Evolutionary conservation across 2,329 filamentous ascomycete genomes (phyloP).

Genomic region (Aspergillus ochraceus): DNA sequence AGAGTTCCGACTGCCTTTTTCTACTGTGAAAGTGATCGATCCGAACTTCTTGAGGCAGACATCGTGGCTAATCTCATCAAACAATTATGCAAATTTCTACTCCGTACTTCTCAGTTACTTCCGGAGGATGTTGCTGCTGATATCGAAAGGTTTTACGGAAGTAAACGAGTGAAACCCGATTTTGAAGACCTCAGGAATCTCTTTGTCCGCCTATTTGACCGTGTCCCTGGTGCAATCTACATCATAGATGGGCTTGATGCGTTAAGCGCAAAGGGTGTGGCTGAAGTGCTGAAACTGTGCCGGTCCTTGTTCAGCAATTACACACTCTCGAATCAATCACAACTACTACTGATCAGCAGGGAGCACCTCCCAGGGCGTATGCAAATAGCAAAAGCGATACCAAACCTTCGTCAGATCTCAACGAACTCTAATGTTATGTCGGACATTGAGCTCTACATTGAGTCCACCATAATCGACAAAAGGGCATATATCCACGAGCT

Average conservation of each 20-base stretch:
- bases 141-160: conserved; percentile 12
- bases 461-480: conserved; percentile 18
- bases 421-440: conserved; percentile 17
- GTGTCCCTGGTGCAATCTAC: conserved; percentile 14
- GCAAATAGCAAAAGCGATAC: conserved; percentile 15
- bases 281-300: conserved; percentile 7
- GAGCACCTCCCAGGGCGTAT: conserved; percentile 23
- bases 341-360: conserved; percentile 20
- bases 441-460: conserved; percentile 22
- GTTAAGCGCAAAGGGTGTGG: conserved; percentile 8
- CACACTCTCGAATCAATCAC: not conserved
- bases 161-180: conserved; percentile 14
- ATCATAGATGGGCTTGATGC: conserved; percentile 22
- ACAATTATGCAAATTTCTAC: conserved; percentile 16
- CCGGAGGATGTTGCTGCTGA: not conserved
- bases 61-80: conserved; percentile 23
- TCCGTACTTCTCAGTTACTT: not conserved
- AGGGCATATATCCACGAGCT: conserved; percentile 13
- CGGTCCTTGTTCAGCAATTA: conserved; percentile 1
- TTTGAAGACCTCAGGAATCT: conserved; percentile 17
- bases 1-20: conserved; percentile 15
- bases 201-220: conserved; percentile 10
- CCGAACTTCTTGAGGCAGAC: not conserved
- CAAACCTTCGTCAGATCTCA: conserved; percentile 18
- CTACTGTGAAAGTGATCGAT: conserved; percentile 19